A percentile compares a stretch with the other conserved stretches of the same genome.
Evolutionary conservation across 2,329 filamentous ascomycete species (phyloP).

Genomic region (Xylaria hypoxylon): DNA sequence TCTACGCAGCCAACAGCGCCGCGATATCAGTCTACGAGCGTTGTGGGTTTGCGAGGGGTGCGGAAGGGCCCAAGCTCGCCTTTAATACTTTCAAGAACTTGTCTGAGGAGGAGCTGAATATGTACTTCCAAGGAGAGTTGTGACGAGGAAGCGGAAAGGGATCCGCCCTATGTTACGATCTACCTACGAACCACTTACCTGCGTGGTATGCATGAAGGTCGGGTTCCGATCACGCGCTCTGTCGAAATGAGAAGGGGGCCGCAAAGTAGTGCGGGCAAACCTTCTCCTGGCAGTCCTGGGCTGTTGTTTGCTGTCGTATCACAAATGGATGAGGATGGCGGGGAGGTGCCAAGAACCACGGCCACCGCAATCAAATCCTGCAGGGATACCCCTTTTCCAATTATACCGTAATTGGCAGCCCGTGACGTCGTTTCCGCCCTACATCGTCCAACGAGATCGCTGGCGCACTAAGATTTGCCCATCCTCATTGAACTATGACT

Average conservation of each 20-base stretch:
- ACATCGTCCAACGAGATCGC: slow-evolving; percentile 39
- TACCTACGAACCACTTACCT: background rate
- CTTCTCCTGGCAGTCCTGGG: slow-evolving; percentile 32
- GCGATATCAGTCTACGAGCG: slow-evolving; percentile 53
- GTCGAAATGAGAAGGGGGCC: slow-evolving; percentile 45
- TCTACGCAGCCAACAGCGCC: slow-evolving; percentile 51
- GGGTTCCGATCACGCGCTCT: slow-evolving; percentile 21
- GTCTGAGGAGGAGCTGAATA: slow-evolving; percentile 39
- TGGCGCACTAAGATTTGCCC: slow-evolving; percentile 34
- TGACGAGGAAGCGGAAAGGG: background rate
- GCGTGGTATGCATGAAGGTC: slow-evolving; percentile 1
- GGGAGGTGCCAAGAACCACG: slow-evolving; percentile 37
- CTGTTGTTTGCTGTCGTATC: slow-evolving; percentile 32
- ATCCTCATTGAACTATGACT: slow-evolving; percentile 33
- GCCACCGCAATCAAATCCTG: slow-evolving; percentile 39
- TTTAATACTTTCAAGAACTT: slow-evolving; percentile 42
- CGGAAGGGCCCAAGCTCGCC: slow-evolving; percentile 34
- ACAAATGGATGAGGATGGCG: slow-evolving; percentile 13
- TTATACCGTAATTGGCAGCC: slow-evolving; percentile 41
- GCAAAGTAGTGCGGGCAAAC: slow-evolving; percentile 33
- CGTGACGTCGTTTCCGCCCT: slow-evolving; percentile 43
- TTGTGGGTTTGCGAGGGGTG: slow-evolving; percentile 49
- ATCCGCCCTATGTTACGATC: background rate
- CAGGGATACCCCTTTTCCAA: slow-evolving; percentile 27
- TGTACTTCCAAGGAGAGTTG: slow-evolving; percentile 39